phyloP scores from a whole-genome alignment of 129 eudicot species.

The Artemisia annua region DNA sequence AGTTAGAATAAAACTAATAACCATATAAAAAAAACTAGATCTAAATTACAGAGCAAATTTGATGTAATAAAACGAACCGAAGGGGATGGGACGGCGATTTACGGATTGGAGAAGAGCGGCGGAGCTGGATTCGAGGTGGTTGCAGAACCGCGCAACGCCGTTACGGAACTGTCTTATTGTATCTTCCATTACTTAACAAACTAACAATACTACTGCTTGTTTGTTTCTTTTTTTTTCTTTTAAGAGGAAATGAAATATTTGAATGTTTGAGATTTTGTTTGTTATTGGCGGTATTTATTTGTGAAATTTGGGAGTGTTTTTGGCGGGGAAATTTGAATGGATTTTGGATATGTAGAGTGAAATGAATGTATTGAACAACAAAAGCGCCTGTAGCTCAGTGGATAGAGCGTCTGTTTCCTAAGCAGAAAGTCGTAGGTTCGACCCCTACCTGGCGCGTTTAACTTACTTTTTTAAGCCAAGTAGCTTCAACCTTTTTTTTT shows the following conservation, averaged over 20 bases:
- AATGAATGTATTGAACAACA: too few species aligned
- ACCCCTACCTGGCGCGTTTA: constrained; percentile 98
- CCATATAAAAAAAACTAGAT: neutral
- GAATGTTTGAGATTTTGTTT: too few species aligned
- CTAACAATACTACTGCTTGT: too few species aligned
- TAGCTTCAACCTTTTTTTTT: too few species aligned
- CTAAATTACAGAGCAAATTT: neutral
- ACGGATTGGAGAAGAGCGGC: constrained; percentile 79
- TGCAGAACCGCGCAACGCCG: constrained; percentile 63
- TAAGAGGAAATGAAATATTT: too few species aligned
- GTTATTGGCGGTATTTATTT: too few species aligned
- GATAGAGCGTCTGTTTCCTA: constrained; percentile 99
- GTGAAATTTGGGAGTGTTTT: too few species aligned
- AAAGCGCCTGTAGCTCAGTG: constrained; percentile 97
- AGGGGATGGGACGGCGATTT: constrained; percentile 85
- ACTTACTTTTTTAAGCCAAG: too few species aligned
- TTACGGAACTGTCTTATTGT: constrained; percentile 52
- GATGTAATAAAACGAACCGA: constrained; percentile 38
- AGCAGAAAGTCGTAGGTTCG: constrained; percentile 99
- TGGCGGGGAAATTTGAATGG: too few species aligned
- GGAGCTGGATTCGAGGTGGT: constrained; percentile 61
- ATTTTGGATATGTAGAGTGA: too few species aligned
- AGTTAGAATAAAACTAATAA: neutral
- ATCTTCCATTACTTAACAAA: constrained; percentile 50
- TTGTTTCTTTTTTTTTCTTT: too few species aligned